phyloP scores from a whole-genome alignment of 768 basidiomycete genomes.

The Rhodotorula diobovata region DNA sequence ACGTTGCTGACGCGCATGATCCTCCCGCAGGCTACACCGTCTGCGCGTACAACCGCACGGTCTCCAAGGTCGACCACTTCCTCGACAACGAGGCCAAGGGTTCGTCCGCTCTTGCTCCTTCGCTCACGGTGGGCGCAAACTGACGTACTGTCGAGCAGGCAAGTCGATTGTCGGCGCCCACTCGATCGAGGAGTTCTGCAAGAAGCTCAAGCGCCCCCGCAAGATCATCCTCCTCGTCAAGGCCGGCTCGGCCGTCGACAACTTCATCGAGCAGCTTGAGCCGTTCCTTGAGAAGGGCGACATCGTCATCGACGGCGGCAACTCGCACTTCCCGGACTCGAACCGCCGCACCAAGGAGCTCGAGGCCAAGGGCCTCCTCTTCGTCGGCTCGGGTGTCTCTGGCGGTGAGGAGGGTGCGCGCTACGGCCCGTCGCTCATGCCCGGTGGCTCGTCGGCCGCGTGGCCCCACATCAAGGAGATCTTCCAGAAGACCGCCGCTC shows the following conservation, averaged over 20 bases:
- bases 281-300: conserved; percentile 91
- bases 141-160: conserved; percentile 53
- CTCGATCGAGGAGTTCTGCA: conserved; percentile 80
- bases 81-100: conserved; percentile 97
- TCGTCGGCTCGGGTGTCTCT: conserved; percentile 97
- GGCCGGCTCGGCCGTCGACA: conserved; percentile 92
- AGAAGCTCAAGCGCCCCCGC: conserved; percentile 90
- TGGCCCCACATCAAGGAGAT: conserved; percentile 98
- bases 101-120: conserved; percentile 46
- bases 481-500: conserved; percentile 96
- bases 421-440: conserved; percentile 96
- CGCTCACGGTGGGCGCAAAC: neutral
- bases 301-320: conserved; percentile 99
- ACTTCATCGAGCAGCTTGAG: conserved; percentile 81
- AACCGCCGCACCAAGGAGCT: conserved; percentile 90
- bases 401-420: conserved; percentile 99
- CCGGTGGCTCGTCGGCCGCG: conserved; percentile 86
- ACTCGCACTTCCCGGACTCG: conserved; percentile 97
- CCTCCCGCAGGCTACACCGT: conserved; percentile 74
- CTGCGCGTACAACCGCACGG: conserved; percentile 94
- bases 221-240: conserved; percentile 98
- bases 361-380: conserved; percentile 88
- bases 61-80: conserved; percentile 91
- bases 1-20: neutral
- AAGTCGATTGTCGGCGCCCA: conserved; percentile 93